These are phyloP conservation scores for Cylindrotheca fusiformis DNA, from an alignment of 108 stramenopile genomes.

Conservation along the genomic window DNA sequence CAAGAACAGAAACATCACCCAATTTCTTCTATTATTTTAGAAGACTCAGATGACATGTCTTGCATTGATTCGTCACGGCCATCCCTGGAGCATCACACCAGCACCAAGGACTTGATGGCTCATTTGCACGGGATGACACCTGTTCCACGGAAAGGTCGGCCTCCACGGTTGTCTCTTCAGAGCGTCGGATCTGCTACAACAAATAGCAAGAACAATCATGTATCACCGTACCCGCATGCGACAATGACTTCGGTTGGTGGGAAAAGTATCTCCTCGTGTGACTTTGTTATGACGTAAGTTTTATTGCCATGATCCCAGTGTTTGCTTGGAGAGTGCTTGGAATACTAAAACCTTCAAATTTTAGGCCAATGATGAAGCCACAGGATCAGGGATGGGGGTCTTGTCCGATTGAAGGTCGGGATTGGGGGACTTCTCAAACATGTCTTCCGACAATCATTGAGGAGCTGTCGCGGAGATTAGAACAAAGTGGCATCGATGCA, in stretches of 20 bases:
- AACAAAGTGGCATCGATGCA: conserved; percentile 21
- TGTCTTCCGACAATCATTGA: conserved; percentile 40
- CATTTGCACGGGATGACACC: conserved; percentile 36
- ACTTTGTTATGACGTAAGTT: conserved; percentile 18
- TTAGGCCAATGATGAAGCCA: conserved; percentile 50
- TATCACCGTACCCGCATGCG: conserved; percentile 16
- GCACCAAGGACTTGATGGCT: conserved; percentile 25
- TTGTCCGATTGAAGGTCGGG: conserved; percentile 55
- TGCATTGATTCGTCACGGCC: conserved; percentile 6
- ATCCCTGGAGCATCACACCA: conserved; percentile 31
- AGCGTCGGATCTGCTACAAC: neutral
- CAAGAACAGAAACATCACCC: neutral
- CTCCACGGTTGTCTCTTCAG: conserved; percentile 28
- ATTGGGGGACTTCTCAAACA: conserved; percentile 69
- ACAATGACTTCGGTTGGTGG: neutral
- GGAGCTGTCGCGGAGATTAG: conserved; percentile 39
- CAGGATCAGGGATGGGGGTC: conserved; percentile 67
- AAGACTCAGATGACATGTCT: conserved; percentile 10
- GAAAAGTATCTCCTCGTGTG: neutral
- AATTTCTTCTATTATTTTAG: conserved; percentile 1
- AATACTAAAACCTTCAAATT: conserved; percentile 9
- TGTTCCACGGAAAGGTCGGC: conserved; percentile 13
- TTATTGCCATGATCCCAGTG: neutral
- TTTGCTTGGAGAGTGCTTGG: neutral
- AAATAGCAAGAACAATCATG: neutral